A percentile compares a stretch with the other conserved stretches of the same genome.
phyloP scores from a whole-genome alignment of 148 eudicot species.

The Linanthus parryae region DNA sequence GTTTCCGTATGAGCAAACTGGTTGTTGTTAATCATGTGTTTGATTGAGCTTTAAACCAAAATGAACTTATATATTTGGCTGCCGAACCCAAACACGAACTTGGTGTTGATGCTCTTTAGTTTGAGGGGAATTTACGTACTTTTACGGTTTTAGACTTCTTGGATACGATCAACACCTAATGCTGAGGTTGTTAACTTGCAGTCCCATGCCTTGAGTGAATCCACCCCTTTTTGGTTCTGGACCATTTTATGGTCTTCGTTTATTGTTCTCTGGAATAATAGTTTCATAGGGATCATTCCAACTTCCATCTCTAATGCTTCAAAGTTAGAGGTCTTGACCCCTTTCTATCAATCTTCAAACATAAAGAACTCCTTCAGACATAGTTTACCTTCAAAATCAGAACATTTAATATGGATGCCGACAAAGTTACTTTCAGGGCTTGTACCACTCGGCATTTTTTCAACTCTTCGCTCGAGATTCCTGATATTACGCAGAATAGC shows the following conservation, averaged over 20 bases:
- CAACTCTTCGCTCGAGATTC: background rate
- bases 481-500: background rate
- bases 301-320: background rate
- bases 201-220: background rate
- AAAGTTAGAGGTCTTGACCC: background rate
- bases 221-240: background rate
- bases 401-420: too few relatives aligned
- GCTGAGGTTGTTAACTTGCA: too few relatives aligned
- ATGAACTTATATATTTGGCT: too few relatives aligned
- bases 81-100: too few relatives aligned
- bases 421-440: background rate
- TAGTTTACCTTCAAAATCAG: background rate
- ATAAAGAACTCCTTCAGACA: background rate
- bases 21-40: too few relatives aligned
- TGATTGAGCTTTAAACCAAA: too few relatives aligned
- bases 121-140: too few relatives aligned
- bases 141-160: too few relatives aligned
- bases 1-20: too few relatives aligned
- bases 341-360: background rate
- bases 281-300: background rate
- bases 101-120: too few relatives aligned
- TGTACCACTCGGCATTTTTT: background rate
- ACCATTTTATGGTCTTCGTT: background rate
- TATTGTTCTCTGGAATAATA: background rate
- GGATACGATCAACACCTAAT: too few relatives aligned